Evolutionary conservation across 768 basidiomycete species (phyloP).

Genomic region (Cystobasidium tubakii): DNA sequence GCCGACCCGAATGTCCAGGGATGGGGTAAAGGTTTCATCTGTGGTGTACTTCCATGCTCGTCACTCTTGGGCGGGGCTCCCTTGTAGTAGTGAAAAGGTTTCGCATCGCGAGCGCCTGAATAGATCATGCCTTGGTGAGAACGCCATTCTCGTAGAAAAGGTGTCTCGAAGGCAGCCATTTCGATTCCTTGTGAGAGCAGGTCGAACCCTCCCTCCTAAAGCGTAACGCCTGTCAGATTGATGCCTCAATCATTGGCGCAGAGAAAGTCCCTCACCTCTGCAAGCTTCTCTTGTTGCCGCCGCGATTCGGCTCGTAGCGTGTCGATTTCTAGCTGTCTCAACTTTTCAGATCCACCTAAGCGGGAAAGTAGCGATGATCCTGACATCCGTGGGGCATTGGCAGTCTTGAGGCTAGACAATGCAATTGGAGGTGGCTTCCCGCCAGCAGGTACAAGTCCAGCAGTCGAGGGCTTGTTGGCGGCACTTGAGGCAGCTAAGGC

Average conservation of each 20-base stretch:
- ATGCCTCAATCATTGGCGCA: no score
- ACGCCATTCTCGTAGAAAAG: conserved; percentile 21
- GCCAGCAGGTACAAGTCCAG: not conserved
- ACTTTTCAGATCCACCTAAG: not conserved
- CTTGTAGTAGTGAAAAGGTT: conserved; percentile 17
- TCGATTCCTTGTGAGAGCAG: conserved; percentile 27
- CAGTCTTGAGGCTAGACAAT: conserved; percentile 1
- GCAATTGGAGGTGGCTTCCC: not conserved
- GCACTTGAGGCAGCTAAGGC: not conserved
- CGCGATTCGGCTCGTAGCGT: not conserved
- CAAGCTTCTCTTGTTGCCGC: conserved; percentile 9
- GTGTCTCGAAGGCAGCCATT: conserved; percentile 23
- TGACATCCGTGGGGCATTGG: not conserved
- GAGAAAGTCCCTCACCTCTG: conserved; percentile 17
- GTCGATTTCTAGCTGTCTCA: conserved; percentile 5
- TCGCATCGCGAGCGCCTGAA: not conserved
- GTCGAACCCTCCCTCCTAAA: conserved; percentile 30
- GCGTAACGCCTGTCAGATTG: no score
- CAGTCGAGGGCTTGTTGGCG: not conserved
- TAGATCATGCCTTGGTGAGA: conserved; percentile 23
- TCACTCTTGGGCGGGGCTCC: not conserved
- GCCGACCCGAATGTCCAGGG: conserved; percentile 33
- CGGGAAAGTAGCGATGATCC: not conserved
- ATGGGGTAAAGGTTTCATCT: conserved; percentile 18
- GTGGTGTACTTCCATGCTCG: conserved; percentile 1